phyloP scores from a whole-genome alignment of 1,284 basidiomycete species.

The Ustilago vetiveriae region DNA sequence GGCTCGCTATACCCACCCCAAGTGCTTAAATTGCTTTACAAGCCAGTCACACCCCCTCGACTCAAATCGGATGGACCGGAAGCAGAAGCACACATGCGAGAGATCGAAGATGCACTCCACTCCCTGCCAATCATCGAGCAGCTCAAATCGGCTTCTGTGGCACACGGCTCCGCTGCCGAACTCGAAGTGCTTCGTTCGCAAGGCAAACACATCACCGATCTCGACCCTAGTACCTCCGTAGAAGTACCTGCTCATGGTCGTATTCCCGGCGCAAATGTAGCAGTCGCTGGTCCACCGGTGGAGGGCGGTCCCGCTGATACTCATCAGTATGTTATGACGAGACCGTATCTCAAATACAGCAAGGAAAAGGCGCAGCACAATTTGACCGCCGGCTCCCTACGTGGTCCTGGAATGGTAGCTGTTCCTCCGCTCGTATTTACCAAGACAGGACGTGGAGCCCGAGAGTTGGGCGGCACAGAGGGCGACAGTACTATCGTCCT shows the following conservation, averaged over 20 bases:
- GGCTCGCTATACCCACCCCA: slow-evolving; percentile 76
- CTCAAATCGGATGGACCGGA: slow-evolving; percentile 74
- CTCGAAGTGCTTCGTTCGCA: slow-evolving; percentile 32
- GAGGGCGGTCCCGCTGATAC: slow-evolving; percentile 38
- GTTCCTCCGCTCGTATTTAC: slow-evolving; percentile 58
- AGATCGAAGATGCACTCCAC: slow-evolving; percentile 78
- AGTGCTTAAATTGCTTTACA: slow-evolving; percentile 75
- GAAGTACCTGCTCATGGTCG: slow-evolving; percentile 34
- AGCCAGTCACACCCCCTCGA: slow-evolving; percentile 77
- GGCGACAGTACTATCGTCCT: slow-evolving; percentile 71
- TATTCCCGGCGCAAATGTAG: slow-evolving; percentile 22
- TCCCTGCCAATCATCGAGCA: slow-evolving; percentile 71
- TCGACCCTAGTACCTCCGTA: slow-evolving; percentile 28
- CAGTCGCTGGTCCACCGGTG: slow-evolving; percentile 23
- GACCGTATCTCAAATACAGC: slow-evolving; percentile 78
- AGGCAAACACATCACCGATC: slow-evolving; percentile 26
- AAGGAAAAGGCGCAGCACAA: slow-evolving; percentile 79
- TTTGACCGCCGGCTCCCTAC: slow-evolving; percentile 82
- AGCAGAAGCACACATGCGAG: slow-evolving; percentile 73
- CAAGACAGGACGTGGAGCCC: slow-evolving; percentile 58
- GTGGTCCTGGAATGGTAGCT: slow-evolving; percentile 73
- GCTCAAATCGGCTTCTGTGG: slow-evolving; percentile 28
- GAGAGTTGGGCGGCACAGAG: slow-evolving; percentile 49
- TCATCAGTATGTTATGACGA: slow-evolving; percentile 66
- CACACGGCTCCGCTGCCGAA: slow-evolving; percentile 30